phyloP scores from a whole-genome alignment of 257 asterid genomes.

The Fraxinus americana region DNA sequence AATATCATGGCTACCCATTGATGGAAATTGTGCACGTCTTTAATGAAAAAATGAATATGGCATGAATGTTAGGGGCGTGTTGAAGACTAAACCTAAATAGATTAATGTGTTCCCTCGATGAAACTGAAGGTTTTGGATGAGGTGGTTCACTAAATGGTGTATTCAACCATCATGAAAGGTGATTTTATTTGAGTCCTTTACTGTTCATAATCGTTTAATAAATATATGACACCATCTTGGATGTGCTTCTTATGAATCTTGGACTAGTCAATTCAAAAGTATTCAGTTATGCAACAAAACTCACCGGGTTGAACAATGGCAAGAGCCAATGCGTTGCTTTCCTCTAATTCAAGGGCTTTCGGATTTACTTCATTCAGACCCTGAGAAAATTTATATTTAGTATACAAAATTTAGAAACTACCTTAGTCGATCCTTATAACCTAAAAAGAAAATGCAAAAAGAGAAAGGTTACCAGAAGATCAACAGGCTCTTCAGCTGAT shows the following conservation, averaged over 20 bases:
- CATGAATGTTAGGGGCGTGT: neutral
- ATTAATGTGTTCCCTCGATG: neutral
- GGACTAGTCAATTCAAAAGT: neutral
- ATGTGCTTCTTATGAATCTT: neutral
- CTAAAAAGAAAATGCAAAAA: neutral
- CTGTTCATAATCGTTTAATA: neutral
- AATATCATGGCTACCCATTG: neutral
- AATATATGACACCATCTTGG: neutral
- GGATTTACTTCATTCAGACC: slow-evolving; percentile 66
- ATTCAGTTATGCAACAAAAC: neutral
- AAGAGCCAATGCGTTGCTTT: slow-evolving; percentile 77
- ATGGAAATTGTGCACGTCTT: neutral
- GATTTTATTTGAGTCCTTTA: neutral
- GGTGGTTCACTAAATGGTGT: neutral
- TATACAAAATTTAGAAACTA: neutral
- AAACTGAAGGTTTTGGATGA: neutral
- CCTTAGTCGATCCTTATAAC: neutral
- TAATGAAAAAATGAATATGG: neutral
- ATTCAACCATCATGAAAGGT: neutral
- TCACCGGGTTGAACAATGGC: slow-evolving; percentile 78
- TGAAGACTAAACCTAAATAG: neutral
- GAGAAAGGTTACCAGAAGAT: slow-evolving; percentile 58
- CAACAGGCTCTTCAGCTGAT: slow-evolving; percentile 53
- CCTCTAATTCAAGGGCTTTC: slow-evolving; percentile 49
- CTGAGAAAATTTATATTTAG: slow-evolving; percentile 29